Evolutionary conservation across 1,284 basidiomycete genomes (phyloP), one percentile per base, ranked within the genome.

Genomic region (Volvariella surrecta): DNA sequence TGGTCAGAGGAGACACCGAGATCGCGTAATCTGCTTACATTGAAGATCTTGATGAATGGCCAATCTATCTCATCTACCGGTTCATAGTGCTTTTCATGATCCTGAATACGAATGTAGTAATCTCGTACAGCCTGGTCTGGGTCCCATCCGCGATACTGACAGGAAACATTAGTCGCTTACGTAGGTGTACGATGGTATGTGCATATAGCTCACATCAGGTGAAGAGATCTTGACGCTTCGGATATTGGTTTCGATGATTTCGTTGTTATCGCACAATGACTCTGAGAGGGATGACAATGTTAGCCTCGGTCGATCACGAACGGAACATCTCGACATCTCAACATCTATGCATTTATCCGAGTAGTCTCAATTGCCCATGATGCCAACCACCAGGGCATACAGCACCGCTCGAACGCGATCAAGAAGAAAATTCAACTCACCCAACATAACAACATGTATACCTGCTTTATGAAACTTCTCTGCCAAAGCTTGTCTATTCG

Each of bases 221-320:
- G 94, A 98, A 16, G 92, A 95, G 40, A 99, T 90, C 74, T 99
- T 99, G 63, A 99, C 95, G 51, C 82, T 91, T 39, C 94, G 78
- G 42, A 99, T 97, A 58, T 99, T 99, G 6, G 79, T 80, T 50
- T 95, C 85, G 46, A 99, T 91, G 45, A 99, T 87, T 45, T 93
- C 89, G 49, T 90, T 82, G 54, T 93, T 82, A 58, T 92, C 87
- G 57, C 91, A 94, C 8, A 87, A 54, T 2, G 86, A 86, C 59
- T 95, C 91, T 94, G 52, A 32, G 21, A 4, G 40, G 22, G n/a
- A n/a, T n/a, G n/a, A n/a, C n/a, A 30, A 43, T 16, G n/a, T n/a
- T n/a, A n/a, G n/a, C 21, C 24, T 17, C 41, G 31, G 39, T 44
- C 11, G 38, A 37, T n/a, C n/a, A n/a, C n/a, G n/a, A n/a, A n/a